Base-by-base conservation (phyloP, 78 protist genomes). In the Bodo saltans region DNA sequence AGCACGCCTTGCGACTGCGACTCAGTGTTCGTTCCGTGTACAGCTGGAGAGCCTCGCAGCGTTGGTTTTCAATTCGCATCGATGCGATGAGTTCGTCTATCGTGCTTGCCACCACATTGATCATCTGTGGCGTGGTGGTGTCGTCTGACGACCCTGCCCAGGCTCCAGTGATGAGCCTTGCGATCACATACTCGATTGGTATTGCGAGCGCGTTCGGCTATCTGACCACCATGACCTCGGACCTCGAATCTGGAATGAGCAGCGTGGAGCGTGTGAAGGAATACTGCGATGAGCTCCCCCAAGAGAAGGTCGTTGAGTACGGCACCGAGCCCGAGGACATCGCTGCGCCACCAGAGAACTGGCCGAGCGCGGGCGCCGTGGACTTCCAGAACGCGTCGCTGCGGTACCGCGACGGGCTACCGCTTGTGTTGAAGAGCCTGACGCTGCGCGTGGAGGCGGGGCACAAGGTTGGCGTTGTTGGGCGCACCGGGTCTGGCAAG, bases 11-110 rank as follows among this genome's bases (percentile, higher is more conserved):
- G 0, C 28, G 0, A 12, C 27, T 42, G 34, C 68, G 38, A 0
- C 30, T 71, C 25, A 71, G 82, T 69, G 83, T 88, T 42, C 38
- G 79, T 21, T 23, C 37, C 32, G 74, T 67, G 34, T 74, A 79
- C 37, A 87, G 90, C 78, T 79, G 79, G 39, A 42, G 73, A 32
- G 86, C 80, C 30, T 69, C 88, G 39, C 88, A 91, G 79, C 76
- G 91, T 30, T 93, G 96, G 96, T 41, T 93, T 1, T 90, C 90
- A 60, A 60, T 91, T 12, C 82, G 97, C 30, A 68, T 94, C 28
- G 94, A 90, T 70, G 27, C 87, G 27, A 12, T 94, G 34, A 78
- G 86, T 2, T 84, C 83, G n/a, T 34, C 88, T 23, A 34, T 93
- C 26, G 86, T 88, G 21, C 42, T 79, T 37, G 37, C 88, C 42